Evolutionary conservation across 176 grass and related monocot species (phyloP), one percentile per base, ranked within the genome.

Genomic region (Raddia guianensis): DNA sequence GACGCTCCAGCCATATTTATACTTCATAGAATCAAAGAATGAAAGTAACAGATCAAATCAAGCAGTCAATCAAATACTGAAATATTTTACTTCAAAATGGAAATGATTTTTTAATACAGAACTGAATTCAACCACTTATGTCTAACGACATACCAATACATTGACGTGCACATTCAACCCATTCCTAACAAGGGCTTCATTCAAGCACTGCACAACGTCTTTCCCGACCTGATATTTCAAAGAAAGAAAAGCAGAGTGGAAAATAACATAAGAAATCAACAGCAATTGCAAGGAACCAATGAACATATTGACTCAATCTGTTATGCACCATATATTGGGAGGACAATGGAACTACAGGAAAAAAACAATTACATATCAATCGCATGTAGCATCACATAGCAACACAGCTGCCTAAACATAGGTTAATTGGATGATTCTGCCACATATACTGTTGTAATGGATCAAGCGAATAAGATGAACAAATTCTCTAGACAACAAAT

Each of bases 121-220:
- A 78, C 14, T 7, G 18, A 58, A 4, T 69, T 37, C 6, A 56
- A 9, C 12, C 44, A 52, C 15, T 19, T 47, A 64, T 75, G 48
- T 52, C 14, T 49, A 50, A 45, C 4, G 47, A 74, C 86, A 49
- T 97, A 97, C 94, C 94, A 97, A 87, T 78, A 84, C 89, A 7
- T 88, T 84, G 49, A 97, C 91, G 14, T 70, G 85, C 89, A 97
- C 79, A 84, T 88, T 85, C 12, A 97, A 57, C 79, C 94, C 94
- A 88, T 73, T 87, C 68, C 90, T 87, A 55, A 43, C 73, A 71
- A 97, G 85, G 16, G 94, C 91, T 86, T 97, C 87, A 78, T 97
- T 84, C 65, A 97, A 90, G 72, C 91, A 92, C 50, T 86, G 79
- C 45, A 86, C 89, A 86, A 97, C 84, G 87, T 97, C 94, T 81